Evolutionary conservation across 2,329 filamentous ascomycete species (phyloP).

Genomic region (Nigrograna mackinnonii): DNA sequence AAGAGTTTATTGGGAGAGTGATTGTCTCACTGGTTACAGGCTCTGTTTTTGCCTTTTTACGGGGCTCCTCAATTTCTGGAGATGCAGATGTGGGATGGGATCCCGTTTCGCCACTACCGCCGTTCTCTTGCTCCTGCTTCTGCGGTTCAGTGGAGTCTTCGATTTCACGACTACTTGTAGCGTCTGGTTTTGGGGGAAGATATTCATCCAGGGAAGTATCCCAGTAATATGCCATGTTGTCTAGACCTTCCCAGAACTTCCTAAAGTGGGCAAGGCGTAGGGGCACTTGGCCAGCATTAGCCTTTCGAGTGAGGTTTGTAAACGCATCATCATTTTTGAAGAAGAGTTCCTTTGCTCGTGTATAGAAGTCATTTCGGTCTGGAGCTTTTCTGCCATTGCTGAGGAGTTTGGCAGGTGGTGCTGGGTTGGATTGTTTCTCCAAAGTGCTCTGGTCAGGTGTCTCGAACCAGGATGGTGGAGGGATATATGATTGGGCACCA

Average conservation of each 20-base stretch:
- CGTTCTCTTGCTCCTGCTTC: neutral
- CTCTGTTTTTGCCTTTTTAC: constrained; percentile 44
- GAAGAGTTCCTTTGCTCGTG: constrained; percentile 54
- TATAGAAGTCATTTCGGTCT: constrained; percentile 52
- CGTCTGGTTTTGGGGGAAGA: constrained; percentile 35
- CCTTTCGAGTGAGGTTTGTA: constrained; percentile 56
- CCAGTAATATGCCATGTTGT: constrained; percentile 66
- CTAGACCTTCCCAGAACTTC: constrained; percentile 63
- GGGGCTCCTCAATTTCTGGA: constrained; percentile 26
- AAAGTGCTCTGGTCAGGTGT: constrained; percentile 29
- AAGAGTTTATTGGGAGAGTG: constrained; percentile 10
- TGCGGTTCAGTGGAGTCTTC: neutral
- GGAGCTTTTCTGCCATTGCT: constrained; percentile 55
- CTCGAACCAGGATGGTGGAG: constrained; percentile 40
- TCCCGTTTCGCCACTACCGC: too few species aligned
- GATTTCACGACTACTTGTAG: neutral
- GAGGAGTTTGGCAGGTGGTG: constrained; percentile 34
- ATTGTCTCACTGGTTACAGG: constrained; percentile 18
- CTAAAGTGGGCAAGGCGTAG: constrained; percentile 59
- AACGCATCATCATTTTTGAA: constrained; percentile 62
- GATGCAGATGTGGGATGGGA: constrained; percentile 5
- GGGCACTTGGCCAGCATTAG: constrained; percentile 48
- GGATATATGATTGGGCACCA: constrained; percentile 41
- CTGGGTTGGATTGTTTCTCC: constrained; percentile 23
- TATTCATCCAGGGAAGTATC: constrained; percentile 63